Evolutionary conservation across 163 green algal genomes (phyloP), one percentile per base, ranked within the genome.

Genomic region (Trebouxiophyceae sp.): DNA sequence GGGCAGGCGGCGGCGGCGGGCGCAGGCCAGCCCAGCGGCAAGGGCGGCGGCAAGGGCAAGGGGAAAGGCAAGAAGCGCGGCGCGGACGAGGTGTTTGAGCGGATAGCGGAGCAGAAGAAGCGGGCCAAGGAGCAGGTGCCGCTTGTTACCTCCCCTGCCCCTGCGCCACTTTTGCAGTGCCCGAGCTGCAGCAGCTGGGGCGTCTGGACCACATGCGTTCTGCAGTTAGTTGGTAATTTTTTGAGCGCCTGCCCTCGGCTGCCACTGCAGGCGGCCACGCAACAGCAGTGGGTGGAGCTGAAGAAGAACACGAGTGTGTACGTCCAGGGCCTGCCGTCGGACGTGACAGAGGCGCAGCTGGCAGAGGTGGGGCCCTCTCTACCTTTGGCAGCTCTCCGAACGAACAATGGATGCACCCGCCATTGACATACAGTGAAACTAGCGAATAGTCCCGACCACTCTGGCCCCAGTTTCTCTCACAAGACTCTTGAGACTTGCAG

Each of bases 261-360:
- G n/a, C n/a, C n/a, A n/a, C n/a, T n/a, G n/a, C n/a, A 50, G 39
- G 39, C 39, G 12, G 39, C 8, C 12, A 50, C 8, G 39, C 8
- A 50, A 16, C 8, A 50, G 39, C 54, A 70, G 55, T 84, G 78
- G 80, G 77, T 81, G 62, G 75, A 82, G 33, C 46, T 82, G 3
- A 84, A 91, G 67, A 78, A 80, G 46, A 94, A 91, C 80, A 96
- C 88, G 27, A 91, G 77, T 62, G 89, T 97, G 62, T 98, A 98
- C 67, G 81, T 98, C 6, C 89, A 77, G 2, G 93, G 93, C 0
- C 78, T 98, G 50, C 93, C 93, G 0, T 60, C 78, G 24, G 91
- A 98, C 72, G 81, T 84, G 28, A 93, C 77, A 5, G 74, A 88
- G 39, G 76, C 82, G 31, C 89, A 98, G 74, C 44, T 97, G 66